Evolutionary conservation across 1,284 basidiomycete species (phyloP), one percentile per base, ranked within the genome.

Genomic region (Tylopilus orsonianus): DNA sequence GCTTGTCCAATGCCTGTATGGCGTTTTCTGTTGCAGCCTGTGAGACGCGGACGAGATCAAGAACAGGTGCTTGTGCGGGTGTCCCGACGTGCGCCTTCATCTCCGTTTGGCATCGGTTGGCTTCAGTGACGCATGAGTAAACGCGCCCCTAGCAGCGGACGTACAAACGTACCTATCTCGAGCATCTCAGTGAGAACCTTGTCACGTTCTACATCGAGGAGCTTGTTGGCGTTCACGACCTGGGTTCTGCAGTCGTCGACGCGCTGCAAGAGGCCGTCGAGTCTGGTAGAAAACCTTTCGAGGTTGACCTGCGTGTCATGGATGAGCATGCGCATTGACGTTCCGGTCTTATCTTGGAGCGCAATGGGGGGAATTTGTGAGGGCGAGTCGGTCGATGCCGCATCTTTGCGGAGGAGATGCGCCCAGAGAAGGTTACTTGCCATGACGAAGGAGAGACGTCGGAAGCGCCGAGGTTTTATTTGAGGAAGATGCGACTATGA

Each of bases 221-320:
- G 58, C 8, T 66, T 66, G 50, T 75, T 73, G 5, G 73, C 69
- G n/a, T 66, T 62, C 23, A 67, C 63, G 32, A 80, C 70, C 50
- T 78, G 74, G 5, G 58, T 56, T 52, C 71, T 71, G 20, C 75
- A 66, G 20, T 72, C 67, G 13, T 72, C 70, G 32, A 79, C 66
- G 36, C 62, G 65, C 9, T 61, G 59, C 2, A 72, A 60, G 19
- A 85, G 65, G 22, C 69, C 65, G 18, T 75, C 75, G 9, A 80
- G 73, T 33, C 73, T 70, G 14, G 67, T 66, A 0, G 79, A 75
- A 54, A 85, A 85, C 54, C 71, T 77, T 61, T 86, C 81, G 37
- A 86, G 71, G 48, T 79, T 77, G 10, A 74, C 74, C 52, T 85
- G 81, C 0, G 82, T 85, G 61, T 87, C 84, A 52, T 85, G 79